phyloP scores from a whole-genome alignment of 306 rosid species.

The Sesbania bispinosa region DNA sequence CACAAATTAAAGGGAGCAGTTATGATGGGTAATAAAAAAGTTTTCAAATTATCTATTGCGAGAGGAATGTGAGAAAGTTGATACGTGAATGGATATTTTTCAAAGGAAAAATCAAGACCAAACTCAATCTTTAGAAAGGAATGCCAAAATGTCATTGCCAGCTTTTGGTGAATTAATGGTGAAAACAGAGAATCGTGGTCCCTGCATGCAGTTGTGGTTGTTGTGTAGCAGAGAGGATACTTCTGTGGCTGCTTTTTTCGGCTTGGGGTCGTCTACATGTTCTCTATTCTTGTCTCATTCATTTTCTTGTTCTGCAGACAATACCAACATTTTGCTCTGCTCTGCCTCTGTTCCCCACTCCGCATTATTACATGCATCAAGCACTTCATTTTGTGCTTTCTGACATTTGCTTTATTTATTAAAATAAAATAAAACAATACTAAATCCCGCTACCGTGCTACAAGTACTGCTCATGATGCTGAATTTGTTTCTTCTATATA shows the following conservation, averaged over 20 bases:
- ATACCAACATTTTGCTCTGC: not conserved
- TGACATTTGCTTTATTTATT: too few species aligned
- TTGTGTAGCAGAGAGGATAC: conserved; percentile 22
- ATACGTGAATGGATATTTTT: not conserved
- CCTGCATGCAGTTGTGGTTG: not conserved
- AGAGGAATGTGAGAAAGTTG: not conserved
- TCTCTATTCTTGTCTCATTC: conserved; percentile 22
- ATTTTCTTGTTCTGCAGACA: not conserved
- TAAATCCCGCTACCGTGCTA: too few species aligned
- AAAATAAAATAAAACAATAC: too few species aligned
- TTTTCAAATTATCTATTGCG: too few species aligned
- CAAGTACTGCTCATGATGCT: too few species aligned
- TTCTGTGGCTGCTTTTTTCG: conserved; percentile 13
- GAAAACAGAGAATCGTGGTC: conserved; percentile 1
- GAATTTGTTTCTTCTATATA: too few species aligned
- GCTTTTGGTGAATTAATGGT: not conserved
- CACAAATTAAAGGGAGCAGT: too few species aligned
- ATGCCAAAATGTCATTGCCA: not conserved
- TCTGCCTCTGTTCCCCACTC: not conserved
- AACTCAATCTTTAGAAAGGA: not conserved
- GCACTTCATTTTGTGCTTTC: not conserved
- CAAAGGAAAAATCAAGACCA: too few species aligned
- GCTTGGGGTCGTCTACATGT: conserved; percentile 19
- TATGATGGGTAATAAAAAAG: too few species aligned
- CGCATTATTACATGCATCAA: not conserved